These are phyloP conservation scores for Ophiobolus disseminans DNA, from an alignment of 2,329 filamentous ascomycete species.

Conservation along the genomic window DNA sequence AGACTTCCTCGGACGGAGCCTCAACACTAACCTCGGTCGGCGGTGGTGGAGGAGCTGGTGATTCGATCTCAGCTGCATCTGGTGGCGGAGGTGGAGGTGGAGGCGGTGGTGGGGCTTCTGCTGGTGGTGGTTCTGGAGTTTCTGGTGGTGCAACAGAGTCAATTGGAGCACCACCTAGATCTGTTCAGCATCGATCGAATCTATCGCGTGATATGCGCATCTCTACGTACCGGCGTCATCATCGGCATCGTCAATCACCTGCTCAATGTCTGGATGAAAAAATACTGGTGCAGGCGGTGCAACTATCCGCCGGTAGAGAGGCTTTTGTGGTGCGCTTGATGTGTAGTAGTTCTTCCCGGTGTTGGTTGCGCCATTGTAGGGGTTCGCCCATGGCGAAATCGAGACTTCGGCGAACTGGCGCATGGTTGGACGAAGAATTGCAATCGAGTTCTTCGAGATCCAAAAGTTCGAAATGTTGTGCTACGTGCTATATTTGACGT, in stretches of 20 bases:
- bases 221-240: constrained; percentile 25
- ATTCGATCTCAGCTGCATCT: constrained; percentile 10
- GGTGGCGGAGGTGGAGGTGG: constrained; percentile 11
- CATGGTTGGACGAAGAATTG: constrained; percentile 37
- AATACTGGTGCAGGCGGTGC: constrained; percentile 28
- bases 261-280: constrained; percentile 31
- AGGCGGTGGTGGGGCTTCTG: constrained; percentile 12
- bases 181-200: constrained; percentile 29
- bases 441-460: constrained; percentile 22
- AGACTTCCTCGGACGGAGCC: constrained; percentile 4
- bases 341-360: constrained; percentile 26
- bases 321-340: constrained; percentile 20
- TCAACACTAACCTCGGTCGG: constrained; percentile 10
- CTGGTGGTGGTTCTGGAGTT: constrained; percentile 21
- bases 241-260: constrained; percentile 25
- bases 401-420: constrained; percentile 40
- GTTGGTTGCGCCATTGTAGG: constrained; percentile 28
- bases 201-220: constrained; percentile 1
- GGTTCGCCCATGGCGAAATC: constrained; percentile 43
- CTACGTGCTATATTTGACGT: constrained; percentile 41
- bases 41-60: constrained; percentile 4
- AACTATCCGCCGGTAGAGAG: constrained; percentile 33
- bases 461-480: constrained; percentile 35
- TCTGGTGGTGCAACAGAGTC: constrained; percentile 20
- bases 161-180: constrained; percentile 26